Percentiles rank a stretch among this genome's conserved stretches.
Evolutionary conservation across 2,329 filamentous ascomycete species (phyloP).

Genomic region (Tolypocladium capitatum): DNA sequence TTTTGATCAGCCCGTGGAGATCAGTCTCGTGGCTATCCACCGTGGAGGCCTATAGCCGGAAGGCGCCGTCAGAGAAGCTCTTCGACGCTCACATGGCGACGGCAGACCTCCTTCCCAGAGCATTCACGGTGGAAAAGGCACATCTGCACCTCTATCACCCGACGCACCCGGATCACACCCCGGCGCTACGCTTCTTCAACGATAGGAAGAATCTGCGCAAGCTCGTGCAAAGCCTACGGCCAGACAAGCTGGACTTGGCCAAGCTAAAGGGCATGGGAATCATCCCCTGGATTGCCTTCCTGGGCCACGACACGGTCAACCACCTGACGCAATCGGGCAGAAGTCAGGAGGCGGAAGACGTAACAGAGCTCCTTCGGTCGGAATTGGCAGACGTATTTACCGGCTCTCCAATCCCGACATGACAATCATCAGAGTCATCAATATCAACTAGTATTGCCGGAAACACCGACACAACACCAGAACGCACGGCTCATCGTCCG

Average conservation of each 20-base stretch:
- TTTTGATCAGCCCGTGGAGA: conserved; percentile 31
- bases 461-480: not conserved
- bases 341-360: conserved; percentile 25
- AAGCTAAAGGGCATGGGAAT: conserved; percentile 18
- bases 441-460: not conserved
- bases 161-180: conserved; percentile 30
- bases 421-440: conserved; percentile 1
- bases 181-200: conserved; percentile 33
- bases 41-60: conserved; percentile 31
- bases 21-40: conserved; percentile 39
- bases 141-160: conserved; percentile 44
- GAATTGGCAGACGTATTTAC: conserved; percentile 20
- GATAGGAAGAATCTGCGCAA: conserved; percentile 17
- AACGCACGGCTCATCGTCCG: not conserved
- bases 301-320: conserved; percentile 34
- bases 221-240: conserved; percentile 11
- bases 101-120: conserved; percentile 23
- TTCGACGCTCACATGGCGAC: conserved; percentile 41
- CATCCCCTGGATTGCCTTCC: conserved; percentile 23
- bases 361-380: conserved; percentile 23
- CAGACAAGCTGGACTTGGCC: conserved; percentile 13
- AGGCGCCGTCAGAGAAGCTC: conserved; percentile 30
- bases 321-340: conserved; percentile 27
- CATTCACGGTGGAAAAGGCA: conserved; percentile 31
- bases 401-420: conserved; percentile 10